Percentiles rank a stretch among this genome's conserved stretches.
Evolutionary conservation across 1,139 yeast genomes (phyloP).

Genomic region (Candida smagusa): DNA sequence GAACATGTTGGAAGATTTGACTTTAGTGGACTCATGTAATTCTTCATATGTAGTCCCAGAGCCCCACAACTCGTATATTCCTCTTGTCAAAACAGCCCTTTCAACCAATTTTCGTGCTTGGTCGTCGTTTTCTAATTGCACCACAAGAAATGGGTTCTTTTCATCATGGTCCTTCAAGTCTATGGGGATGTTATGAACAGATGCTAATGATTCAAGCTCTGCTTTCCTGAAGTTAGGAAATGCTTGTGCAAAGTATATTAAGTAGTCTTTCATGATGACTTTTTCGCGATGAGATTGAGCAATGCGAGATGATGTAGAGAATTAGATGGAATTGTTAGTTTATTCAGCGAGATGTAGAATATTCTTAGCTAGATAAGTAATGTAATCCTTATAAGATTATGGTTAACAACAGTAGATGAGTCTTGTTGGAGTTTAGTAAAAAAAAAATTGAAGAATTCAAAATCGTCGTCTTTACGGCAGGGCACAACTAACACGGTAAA

Average conservation of each 20-base stretch:
- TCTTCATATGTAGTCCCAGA: constrained; percentile 53
- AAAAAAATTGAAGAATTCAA: too few relatives aligned
- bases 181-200: constrained; percentile 49
- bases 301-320: too few relatives aligned
- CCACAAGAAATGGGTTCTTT: constrained; percentile 66
- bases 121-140: constrained; percentile 61
- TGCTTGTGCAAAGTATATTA: constrained; percentile 80
- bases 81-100: constrained; percentile 68
- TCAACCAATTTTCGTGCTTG: constrained; percentile 62
- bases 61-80: constrained; percentile 87
- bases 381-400: too few relatives aligned
- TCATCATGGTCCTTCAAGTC: constrained; percentile 62
- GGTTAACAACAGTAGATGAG: too few relatives aligned
- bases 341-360: too few relatives aligned
- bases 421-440: too few relatives aligned
- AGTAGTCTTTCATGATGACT: constrained; percentile 50
- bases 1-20: constrained; percentile 24
- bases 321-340: too few relatives aligned
- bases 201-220: constrained; percentile 83
- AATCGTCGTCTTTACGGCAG: too few relatives aligned
- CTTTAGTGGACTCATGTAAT: constrained; percentile 54
- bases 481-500: too few relatives aligned
- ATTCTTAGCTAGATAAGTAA: too few relatives aligned
- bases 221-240: constrained; percentile 77
- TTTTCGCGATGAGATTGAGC: not conserved